A percentile compares a stretch with the other conserved stretches of the same genome.
These are phyloP conservation scores for Entomortierella parvispora DNA, from an alignment of 192 early-diverging fungal genomes.

Conservation along the genomic window DNA sequence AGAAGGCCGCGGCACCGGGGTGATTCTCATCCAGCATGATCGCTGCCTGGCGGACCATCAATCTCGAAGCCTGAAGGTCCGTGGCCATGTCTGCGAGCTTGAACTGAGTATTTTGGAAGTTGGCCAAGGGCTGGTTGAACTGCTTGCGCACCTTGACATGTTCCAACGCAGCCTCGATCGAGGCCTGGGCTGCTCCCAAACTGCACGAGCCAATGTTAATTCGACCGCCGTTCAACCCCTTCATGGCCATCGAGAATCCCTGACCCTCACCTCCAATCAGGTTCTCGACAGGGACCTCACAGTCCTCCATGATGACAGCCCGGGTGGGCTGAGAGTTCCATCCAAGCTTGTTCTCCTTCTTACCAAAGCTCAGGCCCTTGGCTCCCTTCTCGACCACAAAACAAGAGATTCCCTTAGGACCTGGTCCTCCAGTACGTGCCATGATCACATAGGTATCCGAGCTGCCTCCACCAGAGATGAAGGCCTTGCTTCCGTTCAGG, in stretches of 20 bases:
- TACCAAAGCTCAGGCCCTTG: constrained; percentile 67
- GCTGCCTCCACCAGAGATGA: constrained; percentile 76
- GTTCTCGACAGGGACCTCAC: constrained; percentile 59
- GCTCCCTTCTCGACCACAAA: constrained; percentile 66
- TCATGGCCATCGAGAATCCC: constrained; percentile 72
- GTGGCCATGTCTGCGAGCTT: constrained; percentile 69
- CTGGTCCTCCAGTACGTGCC: constrained; percentile 64
- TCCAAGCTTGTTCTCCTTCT: constrained; percentile 69
- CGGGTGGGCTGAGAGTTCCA: constrained; percentile 71
- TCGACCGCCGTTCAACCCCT: constrained; percentile 68
- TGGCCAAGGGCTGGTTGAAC: constrained; percentile 56
- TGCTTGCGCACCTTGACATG: constrained; percentile 65
- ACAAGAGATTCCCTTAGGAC: constrained; percentile 65
- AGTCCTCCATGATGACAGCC: constrained; percentile 69
- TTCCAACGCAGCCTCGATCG: constrained; percentile 53
- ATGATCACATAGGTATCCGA: constrained; percentile 70
- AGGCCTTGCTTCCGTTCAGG: constrained; percentile 88
- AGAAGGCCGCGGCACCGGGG: constrained; percentile 53
- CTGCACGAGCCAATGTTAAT: constrained; percentile 69
- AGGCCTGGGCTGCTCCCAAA: constrained; percentile 66
- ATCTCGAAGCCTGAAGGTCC: constrained; percentile 53
- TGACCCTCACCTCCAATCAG: constrained; percentile 66
- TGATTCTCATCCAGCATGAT: constrained; percentile 57
- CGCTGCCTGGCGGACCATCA: constrained; percentile 60
- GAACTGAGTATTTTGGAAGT: constrained; percentile 66